Conservation (phyloP, 768 basidiomycete genomes). For the Rhizopogon salebrosus region DNA sequence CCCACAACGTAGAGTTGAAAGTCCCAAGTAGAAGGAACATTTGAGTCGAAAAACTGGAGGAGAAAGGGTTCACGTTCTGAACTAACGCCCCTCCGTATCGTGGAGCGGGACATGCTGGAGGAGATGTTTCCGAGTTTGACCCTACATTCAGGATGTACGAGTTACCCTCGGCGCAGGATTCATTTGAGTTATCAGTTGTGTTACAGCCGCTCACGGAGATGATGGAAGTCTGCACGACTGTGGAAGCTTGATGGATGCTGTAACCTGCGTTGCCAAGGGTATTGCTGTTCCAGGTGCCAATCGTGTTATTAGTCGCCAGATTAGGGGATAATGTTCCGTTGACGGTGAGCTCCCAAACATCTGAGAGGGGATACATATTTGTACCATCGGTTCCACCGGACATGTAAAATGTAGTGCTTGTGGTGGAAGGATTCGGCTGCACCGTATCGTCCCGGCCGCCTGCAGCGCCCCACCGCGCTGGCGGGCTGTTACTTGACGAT, state of each 20-base stretch:
- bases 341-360: conserved; percentile 67
- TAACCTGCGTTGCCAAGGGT: conserved; percentile 27
- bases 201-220: conserved; percentile 62
- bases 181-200: conserved; percentile 30
- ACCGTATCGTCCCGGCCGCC: conserved; percentile 70
- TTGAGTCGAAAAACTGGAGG: conserved; percentile 56
- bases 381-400: conserved; percentile 61
- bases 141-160: conserved; percentile 45
- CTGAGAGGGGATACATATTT: conserved; percentile 44
- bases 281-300: conserved; percentile 57
- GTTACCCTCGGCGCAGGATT: conserved; percentile 53
- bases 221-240: conserved; percentile 48
- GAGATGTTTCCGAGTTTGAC: conserved; percentile 30
- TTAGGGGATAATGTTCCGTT: conserved; percentile 73
- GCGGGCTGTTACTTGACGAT: conserved; percentile 48
- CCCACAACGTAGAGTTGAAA: conserved; percentile 59
- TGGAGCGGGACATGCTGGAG: conserved; percentile 58
- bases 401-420: conserved; percentile 71
- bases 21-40: conserved; percentile 67
- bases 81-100: conserved; percentile 55
- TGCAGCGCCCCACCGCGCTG: conserved; percentile 63
- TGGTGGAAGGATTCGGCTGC: conserved; percentile 14
- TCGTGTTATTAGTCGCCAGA: conserved; percentile 36
- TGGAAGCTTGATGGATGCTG: conserved; percentile 48
- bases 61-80: conserved; percentile 42